These are phyloP conservation scores for Populus trichocarpa DNA, from an alignment of 441 rosid species.

Conservation along the genomic window DNA sequence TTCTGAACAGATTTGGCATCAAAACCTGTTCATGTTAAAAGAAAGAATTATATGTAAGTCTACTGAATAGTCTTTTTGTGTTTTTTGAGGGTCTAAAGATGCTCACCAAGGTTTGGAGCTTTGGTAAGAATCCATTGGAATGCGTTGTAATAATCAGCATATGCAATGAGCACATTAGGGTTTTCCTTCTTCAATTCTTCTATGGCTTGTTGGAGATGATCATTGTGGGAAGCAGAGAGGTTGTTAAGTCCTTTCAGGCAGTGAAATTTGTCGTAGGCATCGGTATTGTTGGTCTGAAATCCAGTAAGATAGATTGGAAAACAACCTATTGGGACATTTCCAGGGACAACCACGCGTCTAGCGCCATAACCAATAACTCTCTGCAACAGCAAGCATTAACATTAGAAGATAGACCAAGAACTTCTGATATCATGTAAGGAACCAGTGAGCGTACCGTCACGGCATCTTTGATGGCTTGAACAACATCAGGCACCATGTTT, in stretches of 20 bases:
- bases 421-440: neutral
- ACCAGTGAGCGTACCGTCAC: neutral
- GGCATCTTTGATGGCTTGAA: slow-evolving; percentile 30
- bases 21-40: slow-evolving; percentile 14
- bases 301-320: slow-evolving; percentile 1
- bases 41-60: slow-evolving; percentile 3
- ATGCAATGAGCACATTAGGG: neutral
- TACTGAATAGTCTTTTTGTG: neutral
- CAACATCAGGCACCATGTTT: slow-evolving; percentile 34
- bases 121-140: neutral
- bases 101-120: neutral
- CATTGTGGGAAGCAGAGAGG: neutral
- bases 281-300: neutral
- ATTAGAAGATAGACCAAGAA: neutral
- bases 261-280: neutral
- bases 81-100: neutral
- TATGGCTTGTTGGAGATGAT: slow-evolving; percentile 4
- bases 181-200: neutral
- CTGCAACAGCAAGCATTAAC: neutral
- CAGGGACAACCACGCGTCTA: slow-evolving; percentile 1
- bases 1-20: slow-evolving; percentile 28
- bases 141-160: slow-evolving; percentile 9
- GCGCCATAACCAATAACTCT: slow-evolving; percentile 4
- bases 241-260: neutral
- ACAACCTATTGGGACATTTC: slow-evolving; percentile 2